A percentile compares a stretch with the other conserved stretches of the same genome.
Conservation (phyloP, 768 basidiomycete species). For the Amyloporia xantha region DNA sequence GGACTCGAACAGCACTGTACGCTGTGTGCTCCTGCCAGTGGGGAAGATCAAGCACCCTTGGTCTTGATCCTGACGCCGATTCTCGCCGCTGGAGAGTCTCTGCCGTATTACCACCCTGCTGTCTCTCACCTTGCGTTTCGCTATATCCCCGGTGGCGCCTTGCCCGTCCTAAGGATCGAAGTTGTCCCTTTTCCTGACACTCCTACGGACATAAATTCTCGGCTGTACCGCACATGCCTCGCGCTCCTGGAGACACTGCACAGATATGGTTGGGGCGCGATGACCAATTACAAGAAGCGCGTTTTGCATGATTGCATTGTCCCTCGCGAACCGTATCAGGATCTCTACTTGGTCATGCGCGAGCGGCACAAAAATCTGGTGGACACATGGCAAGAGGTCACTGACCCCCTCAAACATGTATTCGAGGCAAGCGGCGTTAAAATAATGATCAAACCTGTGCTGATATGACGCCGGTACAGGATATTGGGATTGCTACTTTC, state of each 20-base stretch:
- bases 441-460: neutral
- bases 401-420: slow-evolving; percentile 86
- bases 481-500: slow-evolving; percentile 92
- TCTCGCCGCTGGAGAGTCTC: slow-evolving; percentile 30
- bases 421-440: slow-evolving; percentile 58
- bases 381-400: slow-evolving; percentile 70
- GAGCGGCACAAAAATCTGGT: slow-evolving; percentile 77
- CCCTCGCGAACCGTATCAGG: slow-evolving; percentile 75
- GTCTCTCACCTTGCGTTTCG: slow-evolving; percentile 78
- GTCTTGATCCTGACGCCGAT: slow-evolving; percentile 58
- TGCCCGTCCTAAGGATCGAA: slow-evolving; percentile 49
- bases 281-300: slow-evolving; percentile 82
- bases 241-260: slow-evolving; percentile 77
- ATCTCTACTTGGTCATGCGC: slow-evolving; percentile 82
- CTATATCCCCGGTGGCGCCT: slow-evolving; percentile 37
- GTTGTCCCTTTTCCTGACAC: slow-evolving; percentile 41
- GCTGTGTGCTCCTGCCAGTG: slow-evolving; percentile 39
- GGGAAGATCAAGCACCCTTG: slow-evolving; percentile 17
- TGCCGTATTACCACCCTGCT: slow-evolving; percentile 90
- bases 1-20: slow-evolving; percentile 74
- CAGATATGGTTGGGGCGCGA: slow-evolving; percentile 82
- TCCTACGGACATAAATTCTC: slow-evolving; percentile 45
- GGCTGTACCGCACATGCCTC: slow-evolving; percentile 77
- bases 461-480: slow-evolving; percentile 37
- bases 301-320: slow-evolving; percentile 79